phyloP scores from a whole-genome alignment of 2,329 filamentous ascomycete species.

The Triangularia setosa region DNA sequence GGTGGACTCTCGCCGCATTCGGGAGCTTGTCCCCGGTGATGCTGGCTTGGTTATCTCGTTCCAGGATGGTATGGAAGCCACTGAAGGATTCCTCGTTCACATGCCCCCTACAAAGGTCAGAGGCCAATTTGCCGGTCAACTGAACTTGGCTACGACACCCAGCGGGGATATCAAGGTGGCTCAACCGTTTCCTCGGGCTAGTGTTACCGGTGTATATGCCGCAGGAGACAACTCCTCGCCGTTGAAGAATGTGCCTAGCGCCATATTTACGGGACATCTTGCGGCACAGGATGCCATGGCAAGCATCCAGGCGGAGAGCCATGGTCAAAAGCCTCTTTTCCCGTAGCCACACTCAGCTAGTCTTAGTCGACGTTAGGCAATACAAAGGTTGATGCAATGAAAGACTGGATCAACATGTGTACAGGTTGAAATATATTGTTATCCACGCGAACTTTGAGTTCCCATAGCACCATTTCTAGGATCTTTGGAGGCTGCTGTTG shows the following conservation, averaged over 20 bases:
- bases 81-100: conserved; percentile 38
- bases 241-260: conserved; percentile 31
- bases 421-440: too few relatives aligned
- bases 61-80: conserved; percentile 25
- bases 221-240: conserved; percentile 45
- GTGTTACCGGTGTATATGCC: conserved; percentile 48
- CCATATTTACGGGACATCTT: conserved; percentile 19
- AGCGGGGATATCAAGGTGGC: conserved; percentile 42
- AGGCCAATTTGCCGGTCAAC: conserved; percentile 40
- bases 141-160: conserved; percentile 40
- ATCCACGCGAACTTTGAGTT: too few relatives aligned
- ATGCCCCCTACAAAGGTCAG: conserved; percentile 31
- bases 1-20: not conserved
- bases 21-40: not conserved
- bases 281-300: too few relatives aligned
- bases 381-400: too few relatives aligned
- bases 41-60: not conserved
- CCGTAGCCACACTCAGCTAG: too few relatives aligned
- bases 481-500: too few relatives aligned
- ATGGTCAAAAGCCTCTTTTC: too few relatives aligned
- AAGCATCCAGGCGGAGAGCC: too few relatives aligned
- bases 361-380: too few relatives aligned
- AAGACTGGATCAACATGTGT: too few relatives aligned
- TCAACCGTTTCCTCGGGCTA: conserved; percentile 47
- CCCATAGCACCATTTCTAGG: too few relatives aligned